Evolutionary conservation across 2,329 filamentous ascomycete genomes (phyloP), one percentile per base, ranked within the genome.

Genomic region (Pseudocercospora vitis): DNA sequence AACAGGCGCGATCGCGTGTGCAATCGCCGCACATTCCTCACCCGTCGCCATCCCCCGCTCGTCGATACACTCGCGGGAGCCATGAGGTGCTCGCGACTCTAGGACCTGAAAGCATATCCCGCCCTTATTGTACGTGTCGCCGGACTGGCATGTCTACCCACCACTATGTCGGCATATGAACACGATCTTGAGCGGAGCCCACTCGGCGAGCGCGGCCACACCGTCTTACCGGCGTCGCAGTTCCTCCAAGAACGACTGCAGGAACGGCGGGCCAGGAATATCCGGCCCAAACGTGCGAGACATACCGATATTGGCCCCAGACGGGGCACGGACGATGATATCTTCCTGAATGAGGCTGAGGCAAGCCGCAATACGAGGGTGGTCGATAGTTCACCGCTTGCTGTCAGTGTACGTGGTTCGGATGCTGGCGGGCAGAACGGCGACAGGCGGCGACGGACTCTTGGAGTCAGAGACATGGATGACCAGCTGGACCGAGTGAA

Each of bases 391-490:
- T 67, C 67, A 23, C 66, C 68, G 4, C 50, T 59, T 23, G 57
- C 51, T 4, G 53, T 52, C 7, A 61, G 52, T 33, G 44, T 46
- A 37, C 48, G 47, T 33, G 49, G 39, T 4, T 63, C 57, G 1
- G 60, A 63, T 35, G 52, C 53, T 4, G 59, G 56, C 12, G 53
- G 48, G 11, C 53, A 48, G 31, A 59, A 45, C 32, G 60, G 56
- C 46, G 57, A 62, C 47, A 56, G 56, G 37, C 57, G 59, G 31
- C 54, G 64, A n/a, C 62, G 65, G 26, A 51, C 63, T 8, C 55
- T 86, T 69, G 84, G 85, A 2, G 72, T 83, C 5, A 85, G 86
- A 65, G 85, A 88, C 62, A 84, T 86, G 74, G 85, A 89, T 46
- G 63, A 87, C 79, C 81, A 84, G 50, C 72, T 89, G 48, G 87